Conservation (phyloP, 805 yeast species). For the Candida insectalens region DNA sequence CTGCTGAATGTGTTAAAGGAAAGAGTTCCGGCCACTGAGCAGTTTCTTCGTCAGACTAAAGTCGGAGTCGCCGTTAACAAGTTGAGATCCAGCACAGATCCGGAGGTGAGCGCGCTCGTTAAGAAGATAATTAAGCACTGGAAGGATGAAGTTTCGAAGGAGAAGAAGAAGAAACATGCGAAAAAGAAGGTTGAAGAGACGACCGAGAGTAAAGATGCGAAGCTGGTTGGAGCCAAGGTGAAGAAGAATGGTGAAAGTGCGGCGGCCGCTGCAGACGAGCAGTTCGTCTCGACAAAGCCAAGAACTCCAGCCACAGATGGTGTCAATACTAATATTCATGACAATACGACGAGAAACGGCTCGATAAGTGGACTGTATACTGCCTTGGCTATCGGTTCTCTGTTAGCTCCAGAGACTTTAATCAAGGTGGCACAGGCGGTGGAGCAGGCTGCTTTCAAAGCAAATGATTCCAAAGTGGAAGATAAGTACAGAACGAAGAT, state of each 20-base stretch:
- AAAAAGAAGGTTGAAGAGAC: slow-evolving; percentile 2
- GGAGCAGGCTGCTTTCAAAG: slow-evolving; percentile 59
- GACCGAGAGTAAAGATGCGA: slow-evolving; percentile 1
- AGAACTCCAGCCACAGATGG: slow-evolving; percentile 80
- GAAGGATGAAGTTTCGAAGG: slow-evolving; percentile 79
- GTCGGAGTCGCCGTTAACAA: slow-evolving; percentile 97
- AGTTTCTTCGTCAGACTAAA: slow-evolving; percentile 80
- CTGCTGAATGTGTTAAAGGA: slow-evolving; percentile 55
- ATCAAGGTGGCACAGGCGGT: slow-evolving; percentile 58
- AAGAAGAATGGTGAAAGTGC: background rate
- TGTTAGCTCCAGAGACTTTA: slow-evolving; percentile 38
- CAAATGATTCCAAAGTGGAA: slow-evolving; percentile 46
- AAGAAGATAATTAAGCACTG: slow-evolving; percentile 76
- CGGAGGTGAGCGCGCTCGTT: slow-evolving; percentile 63
- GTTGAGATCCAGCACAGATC: slow-evolving; percentile 56
- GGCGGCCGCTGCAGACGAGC: background rate
- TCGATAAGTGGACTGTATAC: slow-evolving; percentile 80
- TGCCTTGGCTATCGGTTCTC: slow-evolving; percentile 77
- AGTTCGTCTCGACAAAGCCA: slow-evolving; percentile 35
- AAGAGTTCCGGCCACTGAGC: slow-evolving; percentile 77
- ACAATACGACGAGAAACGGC: slow-evolving; percentile 73
- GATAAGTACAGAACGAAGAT: slow-evolving; percentile 71
- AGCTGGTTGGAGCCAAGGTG: background rate
- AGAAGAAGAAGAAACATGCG: slow-evolving; percentile 29
- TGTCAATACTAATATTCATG: slow-evolving; percentile 57